phyloP scores from a whole-genome alignment of 495 filamentous ascomycete genomes.

The Stereocaulon alpinum region DNA sequence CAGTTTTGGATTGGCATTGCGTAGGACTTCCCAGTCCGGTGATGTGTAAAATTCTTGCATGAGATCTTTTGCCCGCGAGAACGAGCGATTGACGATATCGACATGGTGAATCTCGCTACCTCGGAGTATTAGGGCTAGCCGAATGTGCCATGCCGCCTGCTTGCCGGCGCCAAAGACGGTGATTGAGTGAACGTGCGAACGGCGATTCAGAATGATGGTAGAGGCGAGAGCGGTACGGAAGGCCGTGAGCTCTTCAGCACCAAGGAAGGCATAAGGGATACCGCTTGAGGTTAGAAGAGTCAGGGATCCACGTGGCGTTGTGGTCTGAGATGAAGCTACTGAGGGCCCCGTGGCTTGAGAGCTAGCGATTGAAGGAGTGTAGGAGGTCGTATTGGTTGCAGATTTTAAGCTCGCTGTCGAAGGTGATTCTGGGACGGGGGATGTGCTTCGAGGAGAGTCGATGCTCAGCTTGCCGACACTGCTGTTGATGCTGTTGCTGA shows the following conservation, averaged over 20 bases:
- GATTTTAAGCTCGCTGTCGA: conserved; percentile 18
- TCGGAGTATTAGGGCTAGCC: conserved; percentile 65
- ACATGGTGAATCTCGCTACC: conserved; percentile 63
- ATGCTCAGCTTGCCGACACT: conserved; percentile 16
- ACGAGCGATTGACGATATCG: conserved; percentile 68
- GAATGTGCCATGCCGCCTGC: conserved; percentile 91
- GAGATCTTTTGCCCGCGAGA: conserved; percentile 46
- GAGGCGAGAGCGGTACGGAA: conserved; percentile 87
- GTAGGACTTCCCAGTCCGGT: conserved; percentile 38
- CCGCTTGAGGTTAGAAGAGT: conserved; percentile 62
- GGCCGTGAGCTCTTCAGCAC: conserved; percentile 77
- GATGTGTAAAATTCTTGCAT: conserved; percentile 43
- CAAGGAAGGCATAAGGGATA: conserved; percentile 64
- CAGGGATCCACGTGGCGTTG: conserved; percentile 66
- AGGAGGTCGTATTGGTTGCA: conserved; percentile 21
- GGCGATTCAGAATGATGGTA: conserved; percentile 60
- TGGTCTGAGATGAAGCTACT: conserved; percentile 33
- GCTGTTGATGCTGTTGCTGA: too few relatives aligned
- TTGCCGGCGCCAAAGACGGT: conserved; percentile 82
- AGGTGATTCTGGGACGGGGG: conserved; percentile 11
- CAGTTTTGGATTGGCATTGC: conserved; percentile 49
- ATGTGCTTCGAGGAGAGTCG: conserved; percentile 11
- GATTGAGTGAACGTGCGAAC: conserved; percentile 57
- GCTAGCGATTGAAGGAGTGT: conserved; percentile 61
- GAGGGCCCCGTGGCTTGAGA: conserved; percentile 46